Base-by-base conservation (phyloP, 176 grass and related monocot genomes). In the Oryza longistaminata region DNA sequence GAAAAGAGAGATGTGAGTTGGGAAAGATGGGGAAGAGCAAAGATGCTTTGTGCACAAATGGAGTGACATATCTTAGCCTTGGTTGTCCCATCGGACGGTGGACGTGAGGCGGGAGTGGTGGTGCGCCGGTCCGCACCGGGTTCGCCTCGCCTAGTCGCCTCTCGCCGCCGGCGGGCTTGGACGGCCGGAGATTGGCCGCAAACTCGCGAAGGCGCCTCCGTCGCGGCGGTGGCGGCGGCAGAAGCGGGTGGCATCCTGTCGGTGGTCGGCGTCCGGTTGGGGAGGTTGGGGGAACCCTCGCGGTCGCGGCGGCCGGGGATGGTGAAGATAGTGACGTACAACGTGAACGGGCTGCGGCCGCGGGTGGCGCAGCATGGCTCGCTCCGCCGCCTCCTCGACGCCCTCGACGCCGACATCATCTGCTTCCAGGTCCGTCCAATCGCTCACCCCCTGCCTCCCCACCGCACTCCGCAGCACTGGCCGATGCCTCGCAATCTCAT, bases 271-370 rank as follows among this genome's bases (percentile, higher is more conserved):
- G 71, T 75, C 11, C 72, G 73, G 14, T 2, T 60, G 55, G 53
- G 17, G 55, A 17, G 17, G 19, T 8, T 8, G 21, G 53, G 55
- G 19, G 19, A 22, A n/a, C 0, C 7, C 55, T 22, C 19, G 55
- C 25, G 53, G 66, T 22, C 19, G 55, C 25, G 53, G 66, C 12
- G 40, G 75, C 34, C 34, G 14, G 49, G 73, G 45, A 92, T 87
- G 87, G 60, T 89, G 71, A 99, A 90, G 93, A 96, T 96, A 83
- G 93, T 99, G 81, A 94, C 96, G 27, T 99, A 94, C 91, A 99
- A 96, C 87, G 92, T 99, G 68, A 99, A 99, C 62, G 96, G 93
- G 78, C 83, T 99, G 85, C 82, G 96, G 90, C 96, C 91, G 55
- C 96, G 96, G 43, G 96, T 99, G 42, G 70, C 88, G 52, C 93